Conservation (phyloP, 2,329 filamentous ascomycete genomes). For the Cladophialophora bantiana region DNA sequence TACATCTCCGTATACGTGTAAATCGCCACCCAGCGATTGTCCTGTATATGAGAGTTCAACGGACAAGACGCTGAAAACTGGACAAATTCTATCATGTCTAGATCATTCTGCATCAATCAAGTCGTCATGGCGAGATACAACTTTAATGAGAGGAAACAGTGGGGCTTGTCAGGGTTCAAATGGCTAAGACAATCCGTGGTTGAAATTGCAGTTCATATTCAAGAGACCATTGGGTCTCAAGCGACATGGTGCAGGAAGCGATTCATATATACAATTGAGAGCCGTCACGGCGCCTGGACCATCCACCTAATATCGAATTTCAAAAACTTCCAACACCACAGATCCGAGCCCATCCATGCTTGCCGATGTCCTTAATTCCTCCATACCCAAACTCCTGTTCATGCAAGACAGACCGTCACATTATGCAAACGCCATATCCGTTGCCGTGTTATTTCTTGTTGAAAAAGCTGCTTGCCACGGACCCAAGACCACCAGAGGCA, state of each 20-base stretch:
- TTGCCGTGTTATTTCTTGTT: constrained; percentile 21
- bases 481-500: constrained; percentile 2
- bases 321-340: neutral
- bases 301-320: neutral
- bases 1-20: neutral
- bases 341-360: neutral
- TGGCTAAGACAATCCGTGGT: neutral
- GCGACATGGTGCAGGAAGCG: neutral
- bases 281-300: neutral
- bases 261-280: neutral
- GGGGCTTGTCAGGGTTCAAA: too few species aligned
- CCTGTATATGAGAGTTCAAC: too few species aligned
- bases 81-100: neutral
- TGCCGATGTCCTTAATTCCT: neutral
- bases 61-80: neutral
- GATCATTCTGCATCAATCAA: too few species aligned
- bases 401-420: neutral
- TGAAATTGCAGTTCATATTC: neutral
- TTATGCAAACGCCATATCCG: neutral
- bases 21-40: neutral
- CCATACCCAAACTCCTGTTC: neutral
- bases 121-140: too few species aligned
- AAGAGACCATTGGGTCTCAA: neutral
- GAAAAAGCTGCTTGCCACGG: constrained; percentile 31
- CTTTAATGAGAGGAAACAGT: too few species aligned